phyloP scores from a whole-genome alignment of 495 filamentous ascomycete species.

The Tricharina praecox region DNA sequence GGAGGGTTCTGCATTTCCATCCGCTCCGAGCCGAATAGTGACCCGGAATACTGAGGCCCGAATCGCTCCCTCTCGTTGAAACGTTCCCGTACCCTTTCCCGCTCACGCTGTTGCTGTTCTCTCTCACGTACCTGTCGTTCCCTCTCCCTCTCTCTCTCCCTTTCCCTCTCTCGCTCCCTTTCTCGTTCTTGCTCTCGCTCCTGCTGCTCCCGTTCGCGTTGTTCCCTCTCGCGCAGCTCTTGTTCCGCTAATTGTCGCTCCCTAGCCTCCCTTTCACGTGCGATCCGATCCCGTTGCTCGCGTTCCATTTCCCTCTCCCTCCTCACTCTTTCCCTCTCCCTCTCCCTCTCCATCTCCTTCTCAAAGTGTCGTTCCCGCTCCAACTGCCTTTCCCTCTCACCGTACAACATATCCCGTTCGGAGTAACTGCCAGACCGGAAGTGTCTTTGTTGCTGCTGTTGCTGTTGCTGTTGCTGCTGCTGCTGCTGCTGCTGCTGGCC shows the following conservation, averaged over 20 bases:
- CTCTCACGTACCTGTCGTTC: slow-evolving; percentile 15
- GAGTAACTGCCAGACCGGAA: slow-evolving; percentile 8
- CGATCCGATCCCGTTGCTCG: slow-evolving; percentile 8
- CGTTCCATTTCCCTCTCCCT: slow-evolving; percentile 15
- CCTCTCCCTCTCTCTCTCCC: slow-evolving; percentile 7
- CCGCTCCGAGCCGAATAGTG: neutral
- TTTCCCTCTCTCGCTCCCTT: slow-evolving; percentile 14
- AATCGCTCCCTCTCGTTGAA: slow-evolving; percentile 7
- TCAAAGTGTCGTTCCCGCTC: slow-evolving; percentile 22
- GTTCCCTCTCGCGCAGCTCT: slow-evolving; percentile 14
- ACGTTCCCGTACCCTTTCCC: slow-evolving; percentile 13
- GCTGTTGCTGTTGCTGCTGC: too few species aligned
- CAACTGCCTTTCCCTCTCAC: slow-evolving; percentile 15
- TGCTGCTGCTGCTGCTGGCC: too few species aligned
- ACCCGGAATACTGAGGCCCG: neutral
- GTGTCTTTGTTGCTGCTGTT: too few species aligned
- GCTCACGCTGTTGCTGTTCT: slow-evolving; percentile 7
- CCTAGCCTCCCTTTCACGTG: too few species aligned
- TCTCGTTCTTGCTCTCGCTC: slow-evolving; percentile 18
- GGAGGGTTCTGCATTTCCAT: slow-evolving; percentile 18
- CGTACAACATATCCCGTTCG: slow-evolving; percentile 13
- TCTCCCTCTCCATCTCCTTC: slow-evolving; percentile 17
- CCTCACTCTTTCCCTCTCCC: slow-evolving; percentile 8
- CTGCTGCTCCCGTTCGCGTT: slow-evolving; percentile 9
- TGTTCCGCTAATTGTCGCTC: slow-evolving; percentile 11